Evolutionary conservation across 768 basidiomycete species (phyloP).

Genomic region (Lactarius trivialis): DNA sequence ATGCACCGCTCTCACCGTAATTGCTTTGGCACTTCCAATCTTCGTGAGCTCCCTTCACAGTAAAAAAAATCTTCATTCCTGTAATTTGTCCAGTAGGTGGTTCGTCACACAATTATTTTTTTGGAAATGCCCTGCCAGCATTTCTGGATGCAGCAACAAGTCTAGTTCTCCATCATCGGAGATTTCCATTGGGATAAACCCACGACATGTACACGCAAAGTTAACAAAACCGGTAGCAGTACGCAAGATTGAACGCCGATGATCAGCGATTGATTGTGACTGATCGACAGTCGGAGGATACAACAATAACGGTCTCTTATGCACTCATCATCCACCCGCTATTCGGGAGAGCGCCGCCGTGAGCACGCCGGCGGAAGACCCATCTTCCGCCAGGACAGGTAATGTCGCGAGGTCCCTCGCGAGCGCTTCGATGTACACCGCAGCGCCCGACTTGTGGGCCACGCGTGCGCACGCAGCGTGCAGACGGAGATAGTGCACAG

Average conservation of each 20-base stretch:
- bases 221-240: neutral
- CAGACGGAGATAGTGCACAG: conserved; percentile 30
- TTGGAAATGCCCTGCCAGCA: neutral
- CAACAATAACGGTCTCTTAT: neutral
- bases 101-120: neutral
- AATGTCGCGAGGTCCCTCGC: conserved; percentile 23
- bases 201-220: neutral
- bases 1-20: neutral
- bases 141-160: neutral
- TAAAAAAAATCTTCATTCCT: neutral
- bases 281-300: neutral
- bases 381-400: conserved; percentile 18
- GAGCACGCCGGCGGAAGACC: conserved; percentile 16
- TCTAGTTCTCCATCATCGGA: neutral
- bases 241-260: neutral
- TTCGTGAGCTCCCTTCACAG: neutral
- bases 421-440: conserved; percentile 31
- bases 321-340: neutral
- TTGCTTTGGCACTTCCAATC: neutral
- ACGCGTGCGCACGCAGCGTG: conserved; percentile 39
- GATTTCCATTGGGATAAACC: neutral
- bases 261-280: neutral
- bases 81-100: neutral
- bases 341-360: conserved; percentile 11
- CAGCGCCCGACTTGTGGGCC: conserved; percentile 37